Conservation (phyloP, 176 grass and related monocot species). For the Ensete glaucum region DNA sequence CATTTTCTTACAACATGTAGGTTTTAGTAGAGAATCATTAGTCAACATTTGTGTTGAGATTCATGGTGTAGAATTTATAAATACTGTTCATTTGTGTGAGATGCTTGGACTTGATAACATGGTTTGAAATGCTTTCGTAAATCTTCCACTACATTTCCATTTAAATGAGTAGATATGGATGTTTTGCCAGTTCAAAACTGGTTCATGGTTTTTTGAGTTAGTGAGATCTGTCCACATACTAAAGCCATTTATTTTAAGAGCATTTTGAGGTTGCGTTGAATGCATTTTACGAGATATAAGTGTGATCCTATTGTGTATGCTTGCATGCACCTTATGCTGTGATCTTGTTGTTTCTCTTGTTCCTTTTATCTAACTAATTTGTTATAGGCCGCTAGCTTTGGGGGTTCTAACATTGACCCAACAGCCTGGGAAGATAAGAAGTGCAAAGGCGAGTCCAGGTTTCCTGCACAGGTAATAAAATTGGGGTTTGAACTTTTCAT, state of each 20-base stretch:
- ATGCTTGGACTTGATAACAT: background rate
- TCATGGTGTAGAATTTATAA: too few relatives aligned
- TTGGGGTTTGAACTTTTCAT: background rate
- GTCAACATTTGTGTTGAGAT: background rate
- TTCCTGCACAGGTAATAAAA: slow-evolving; percentile 80
- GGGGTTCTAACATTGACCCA: slow-evolving; percentile 94
- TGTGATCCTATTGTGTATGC: background rate
- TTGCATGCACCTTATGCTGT: background rate
- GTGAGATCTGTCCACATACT: too few relatives aligned
- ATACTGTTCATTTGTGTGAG: background rate
- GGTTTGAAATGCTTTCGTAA: background rate
- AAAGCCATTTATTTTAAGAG: background rate
- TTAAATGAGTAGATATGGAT: background rate
- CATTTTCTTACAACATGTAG: background rate
- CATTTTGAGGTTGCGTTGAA: background rate
- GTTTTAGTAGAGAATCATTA: background rate
- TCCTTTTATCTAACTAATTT: background rate
- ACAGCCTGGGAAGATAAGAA: slow-evolving; percentile 99
- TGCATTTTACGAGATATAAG: background rate
- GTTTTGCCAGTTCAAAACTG: background rate
- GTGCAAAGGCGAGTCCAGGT: slow-evolving; percentile 97
- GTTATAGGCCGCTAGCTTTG: slow-evolving; percentile 83
- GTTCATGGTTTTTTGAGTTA: background rate
- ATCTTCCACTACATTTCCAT: background rate
- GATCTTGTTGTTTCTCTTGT: background rate